Evolutionary conservation across 805 yeast genomes (phyloP), one percentile per base, ranked within the genome.

Genomic region (Saturnispora kantuleensis): DNA sequence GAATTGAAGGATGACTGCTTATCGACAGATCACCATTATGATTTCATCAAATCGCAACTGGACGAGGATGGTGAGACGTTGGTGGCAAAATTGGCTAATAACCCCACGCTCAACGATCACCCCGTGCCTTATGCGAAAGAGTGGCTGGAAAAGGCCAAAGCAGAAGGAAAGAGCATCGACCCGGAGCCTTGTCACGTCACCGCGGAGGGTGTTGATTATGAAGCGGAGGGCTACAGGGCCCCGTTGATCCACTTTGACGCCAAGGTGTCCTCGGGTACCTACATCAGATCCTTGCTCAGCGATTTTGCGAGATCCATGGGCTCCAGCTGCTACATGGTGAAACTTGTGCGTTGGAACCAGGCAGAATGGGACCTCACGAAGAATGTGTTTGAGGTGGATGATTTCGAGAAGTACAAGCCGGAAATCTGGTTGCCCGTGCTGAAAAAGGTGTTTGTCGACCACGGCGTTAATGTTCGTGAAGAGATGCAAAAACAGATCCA

Each of bases 221-320:
- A 55, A 30, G 70, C 70, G 3, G 72, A 67, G 2, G 55, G 50
- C 3, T 71, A 68, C 47, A 69, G 73, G 49, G 79, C 86, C 2
- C 93, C 94, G 2, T 54, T 82, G 40, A 55, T 90, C 21, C 89
- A 83, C 54, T 76, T 93, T 52, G 74, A 72, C 12, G 76, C 94
- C 4, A 73, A 76, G 31, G 98, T 90, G 1, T 83, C 96, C 1
- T 87, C 97, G 0, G 99, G 99, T 1, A 93, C 97, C 0, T 93
- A 93, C 56, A 88, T 93, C 40, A 73, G 99, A 52, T 83, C 96
- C 2, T 66, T 93, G 44, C 71, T 93, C 40, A 86, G 95, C 63
- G 99, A 93, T 56, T 69, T 85, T 37, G 97, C 95, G 2, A 74
- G 83, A 48, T 83, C 90, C 0, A 65, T 89, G 57, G 80, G 82